Base-by-base conservation (phyloP, 176 grass and related monocot species). In the Carex parvula region DNA sequence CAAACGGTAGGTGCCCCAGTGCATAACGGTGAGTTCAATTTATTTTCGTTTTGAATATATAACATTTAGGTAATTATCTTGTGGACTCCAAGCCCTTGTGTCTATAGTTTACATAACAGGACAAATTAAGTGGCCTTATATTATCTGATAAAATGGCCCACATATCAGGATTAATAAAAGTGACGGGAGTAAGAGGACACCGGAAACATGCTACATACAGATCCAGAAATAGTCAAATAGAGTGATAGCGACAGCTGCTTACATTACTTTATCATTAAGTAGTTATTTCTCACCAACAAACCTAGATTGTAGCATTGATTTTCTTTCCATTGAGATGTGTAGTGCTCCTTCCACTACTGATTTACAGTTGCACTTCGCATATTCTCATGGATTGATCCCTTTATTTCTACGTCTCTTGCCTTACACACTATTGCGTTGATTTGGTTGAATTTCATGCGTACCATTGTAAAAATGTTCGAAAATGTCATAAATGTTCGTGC, bases 291-390 rank as follows among this genome's bases (percentile, higher is more conserved):
- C 72, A 56, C 22, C 48, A 32, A 52, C 72, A 32, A 54, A 77
- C 50, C 14, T 56, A 55, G 2, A 52, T 76, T 54, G 22, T 48
- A 26, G 46, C 22, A 77, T 77, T 55, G 16, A 55, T 67, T 72
- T 48, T 74, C 18, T n/a, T 52, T 53, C 21, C 72, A 15, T 55
- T 56, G 22, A 76, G 22, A 30, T 54, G 46, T 26, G 22, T 50
- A 76, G 72, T 76, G 72, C 46, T 76, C 46, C 16, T 29, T 76
- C 72, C 72, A 76, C 72, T 76, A 76, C 44, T 52, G 44, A 52
- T 75, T 75, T 75, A 75, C 42, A 50, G 42, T 53, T 75, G 71
- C 71, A 54, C 72, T 54, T 76, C 21, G 4, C 70, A 76, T 17
- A 76, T 55, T 76, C 72, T 55, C 5, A 39, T 39, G 37, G 37